These are phyloP conservation scores for Hypoxylon perforatum DNA, from an alignment of 495 filamentous ascomycete species.

Conservation along the genomic window DNA sequence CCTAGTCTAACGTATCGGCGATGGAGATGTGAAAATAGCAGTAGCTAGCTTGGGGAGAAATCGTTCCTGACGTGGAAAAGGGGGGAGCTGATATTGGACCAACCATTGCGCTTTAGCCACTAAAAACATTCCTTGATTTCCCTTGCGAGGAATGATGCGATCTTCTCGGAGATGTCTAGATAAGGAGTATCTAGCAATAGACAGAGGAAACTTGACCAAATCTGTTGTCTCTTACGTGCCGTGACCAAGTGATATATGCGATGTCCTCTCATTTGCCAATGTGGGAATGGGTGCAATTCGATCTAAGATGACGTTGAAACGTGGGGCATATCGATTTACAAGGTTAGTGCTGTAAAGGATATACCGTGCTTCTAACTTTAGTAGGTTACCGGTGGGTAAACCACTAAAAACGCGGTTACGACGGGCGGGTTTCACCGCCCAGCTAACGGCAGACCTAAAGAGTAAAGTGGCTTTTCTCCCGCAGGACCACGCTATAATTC, in stretches of 20 bases:
- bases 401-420: neutral
- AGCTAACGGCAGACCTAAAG: conserved; percentile 10
- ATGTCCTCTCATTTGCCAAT: neutral
- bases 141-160: conserved; percentile 31
- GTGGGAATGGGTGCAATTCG: neutral
- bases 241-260: neutral
- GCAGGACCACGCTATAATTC: conserved; percentile 35
- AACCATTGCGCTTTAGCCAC: conserved; percentile 20
- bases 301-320: neutral
- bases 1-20: conserved; percentile 1
- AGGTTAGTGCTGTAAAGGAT: no score
- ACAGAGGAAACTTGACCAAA: conserved; percentile 35
- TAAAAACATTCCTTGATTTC: conserved; percentile 31
- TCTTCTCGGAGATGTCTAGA: conserved; percentile 37
- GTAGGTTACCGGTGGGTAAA: neutral
- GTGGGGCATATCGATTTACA: no score
- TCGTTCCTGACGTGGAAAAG: conserved; percentile 21
- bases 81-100: conserved; percentile 13
- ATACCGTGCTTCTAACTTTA: neutral
- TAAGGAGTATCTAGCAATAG: conserved; percentile 42
- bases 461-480: conserved; percentile 19
- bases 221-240: conserved; percentile 13
- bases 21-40: conserved; percentile 5
- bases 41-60: conserved; percentile 14
- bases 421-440: conserved; percentile 37